These are phyloP conservation scores for Ettlia oleoabundans DNA, from an alignment of 139 green algal genomes.

Conservation along the genomic window DNA sequence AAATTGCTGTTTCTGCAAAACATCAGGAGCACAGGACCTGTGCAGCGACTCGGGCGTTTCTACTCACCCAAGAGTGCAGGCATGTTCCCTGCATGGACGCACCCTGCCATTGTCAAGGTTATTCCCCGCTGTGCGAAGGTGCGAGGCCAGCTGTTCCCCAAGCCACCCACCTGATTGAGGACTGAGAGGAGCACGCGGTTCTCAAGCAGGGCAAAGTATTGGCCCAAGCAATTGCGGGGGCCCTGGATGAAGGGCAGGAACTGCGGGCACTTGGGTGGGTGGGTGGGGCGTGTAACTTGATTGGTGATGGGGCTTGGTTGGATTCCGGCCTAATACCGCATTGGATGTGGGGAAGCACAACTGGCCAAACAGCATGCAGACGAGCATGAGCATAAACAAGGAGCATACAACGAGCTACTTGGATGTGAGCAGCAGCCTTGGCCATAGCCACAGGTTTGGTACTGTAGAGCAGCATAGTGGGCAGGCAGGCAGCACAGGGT, in stretches of 20 bases:
- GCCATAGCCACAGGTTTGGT: too few relatives aligned
- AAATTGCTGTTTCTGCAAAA: not conserved
- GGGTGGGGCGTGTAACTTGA: not conserved
- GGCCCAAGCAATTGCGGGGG: slow-evolving; percentile 92
- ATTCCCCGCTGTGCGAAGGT: too few relatives aligned
- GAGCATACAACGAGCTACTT: too few relatives aligned
- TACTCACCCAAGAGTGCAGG: too few relatives aligned
- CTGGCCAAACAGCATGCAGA: not conserved
- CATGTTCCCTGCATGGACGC: too few relatives aligned
- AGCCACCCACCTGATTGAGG: slow-evolving; percentile 60
- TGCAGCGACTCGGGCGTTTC: too few relatives aligned
- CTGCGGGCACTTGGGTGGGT: slow-evolving; percentile 7
- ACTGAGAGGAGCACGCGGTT: slow-evolving; percentile 83
- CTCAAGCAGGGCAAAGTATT: slow-evolving; percentile 90
- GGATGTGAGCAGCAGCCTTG: not conserved
- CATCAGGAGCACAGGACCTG: not conserved
- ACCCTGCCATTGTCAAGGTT: too few relatives aligned
- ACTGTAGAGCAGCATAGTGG: too few relatives aligned
- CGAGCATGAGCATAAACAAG: not conserved
- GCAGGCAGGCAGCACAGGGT: not conserved
- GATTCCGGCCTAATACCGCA: too few relatives aligned
- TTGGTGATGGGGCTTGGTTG: too few relatives aligned
- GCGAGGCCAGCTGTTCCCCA: too few relatives aligned
- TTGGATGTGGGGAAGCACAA: too few relatives aligned
- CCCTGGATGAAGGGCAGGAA: slow-evolving; percentile 97